phyloP scores from a whole-genome alignment of 106 monocot genomes.

The Agapanthus africanus region DNA sequence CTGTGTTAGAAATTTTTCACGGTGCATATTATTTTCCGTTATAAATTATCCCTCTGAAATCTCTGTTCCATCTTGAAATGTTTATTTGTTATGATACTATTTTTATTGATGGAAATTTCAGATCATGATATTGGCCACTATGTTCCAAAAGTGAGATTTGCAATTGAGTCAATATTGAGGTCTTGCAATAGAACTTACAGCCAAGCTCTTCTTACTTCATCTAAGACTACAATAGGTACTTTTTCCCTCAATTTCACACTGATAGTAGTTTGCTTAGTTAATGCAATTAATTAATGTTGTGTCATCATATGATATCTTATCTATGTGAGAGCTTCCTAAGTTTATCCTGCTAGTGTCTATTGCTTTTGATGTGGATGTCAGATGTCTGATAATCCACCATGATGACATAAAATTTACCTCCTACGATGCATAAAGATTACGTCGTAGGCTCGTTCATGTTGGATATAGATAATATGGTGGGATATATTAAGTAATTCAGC shows the following conservation, averaged over 20 bases:
- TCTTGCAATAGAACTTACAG: slow-evolving; percentile 82
- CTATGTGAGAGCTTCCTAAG: too few species aligned
- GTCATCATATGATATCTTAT: not conserved
- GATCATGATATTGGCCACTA: slow-evolving; percentile 68
- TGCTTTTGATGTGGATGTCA: too few species aligned
- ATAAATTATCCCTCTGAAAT: not conserved
- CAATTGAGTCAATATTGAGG: slow-evolving; percentile 88
- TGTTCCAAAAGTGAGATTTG: slow-evolving; percentile 84
- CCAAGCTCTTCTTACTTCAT: slow-evolving; percentile 86
- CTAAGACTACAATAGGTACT: slow-evolving; percentile 78
- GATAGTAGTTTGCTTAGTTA: not conserved
- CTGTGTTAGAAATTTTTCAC: slow-evolving; percentile 63
- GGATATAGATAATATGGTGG: too few species aligned
- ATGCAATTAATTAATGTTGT: not conserved
- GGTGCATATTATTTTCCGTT: slow-evolving; percentile 24
- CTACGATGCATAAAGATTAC: too few species aligned
- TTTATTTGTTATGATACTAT: slow-evolving; percentile 1
- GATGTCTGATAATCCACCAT: too few species aligned
- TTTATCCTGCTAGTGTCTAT: too few species aligned
- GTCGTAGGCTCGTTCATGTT: too few species aligned
- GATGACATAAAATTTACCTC: too few species aligned
- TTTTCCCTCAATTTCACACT: not conserved
- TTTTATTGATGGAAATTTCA: slow-evolving; percentile 22
- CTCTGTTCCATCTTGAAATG: not conserved
- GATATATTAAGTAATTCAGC: too few species aligned